Conservation (phyloP, 495 filamentous ascomycete species). For the Friedmanniomyces simplex region DNA sequence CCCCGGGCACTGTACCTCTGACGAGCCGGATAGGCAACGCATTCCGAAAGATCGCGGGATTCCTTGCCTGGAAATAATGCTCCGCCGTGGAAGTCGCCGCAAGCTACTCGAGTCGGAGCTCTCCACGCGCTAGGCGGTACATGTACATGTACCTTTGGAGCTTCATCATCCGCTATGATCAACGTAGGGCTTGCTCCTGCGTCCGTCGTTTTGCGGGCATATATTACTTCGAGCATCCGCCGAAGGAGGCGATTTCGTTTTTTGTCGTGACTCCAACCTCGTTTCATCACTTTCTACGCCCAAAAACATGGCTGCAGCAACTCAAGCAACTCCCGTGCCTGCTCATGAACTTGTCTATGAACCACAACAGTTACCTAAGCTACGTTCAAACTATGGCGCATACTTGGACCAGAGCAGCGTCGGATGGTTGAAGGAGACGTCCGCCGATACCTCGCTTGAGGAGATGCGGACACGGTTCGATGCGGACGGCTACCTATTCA, state of each 20-base stretch:
- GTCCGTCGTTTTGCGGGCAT: neutral
- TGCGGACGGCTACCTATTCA: conserved; percentile 23
- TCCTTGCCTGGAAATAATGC: too few relatives aligned
- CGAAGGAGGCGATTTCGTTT: neutral
- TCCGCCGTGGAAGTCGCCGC: neutral
- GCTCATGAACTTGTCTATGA: conserved; percentile 22
- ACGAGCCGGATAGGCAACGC: neutral
- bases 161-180: neutral
- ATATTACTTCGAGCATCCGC: neutral
- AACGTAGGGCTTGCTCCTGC: neutral
- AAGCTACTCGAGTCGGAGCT: neutral
- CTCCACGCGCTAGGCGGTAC: neutral
- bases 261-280: neutral
- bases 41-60: too few relatives aligned
- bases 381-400: conserved; percentile 22
- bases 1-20: too few relatives aligned
- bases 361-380: conserved; percentile 21
- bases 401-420: conserved; percentile 15
- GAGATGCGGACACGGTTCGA: conserved; percentile 44
- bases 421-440: conserved; percentile 20
- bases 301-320: conserved; percentile 9
- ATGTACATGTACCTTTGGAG: neutral
- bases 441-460: conserved; percentile 40
- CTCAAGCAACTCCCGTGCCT: conserved; percentile 13
- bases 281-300: neutral